These are phyloP conservation scores for Pyricularia grisea DNA, from an alignment of 2,329 filamentous ascomycete species.

Conservation along the genomic window DNA sequence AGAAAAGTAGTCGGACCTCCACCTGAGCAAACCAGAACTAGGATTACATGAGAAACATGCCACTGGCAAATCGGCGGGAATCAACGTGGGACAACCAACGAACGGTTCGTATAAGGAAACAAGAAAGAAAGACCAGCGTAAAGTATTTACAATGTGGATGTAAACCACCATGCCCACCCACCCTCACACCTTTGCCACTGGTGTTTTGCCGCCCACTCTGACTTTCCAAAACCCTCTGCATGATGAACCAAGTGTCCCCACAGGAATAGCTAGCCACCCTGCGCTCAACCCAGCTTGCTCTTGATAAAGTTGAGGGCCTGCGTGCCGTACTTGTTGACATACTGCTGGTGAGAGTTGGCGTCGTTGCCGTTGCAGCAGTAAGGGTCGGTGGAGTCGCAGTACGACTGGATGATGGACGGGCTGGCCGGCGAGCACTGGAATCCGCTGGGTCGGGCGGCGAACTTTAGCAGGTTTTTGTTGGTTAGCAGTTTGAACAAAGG, in stretches of 20 bases:
- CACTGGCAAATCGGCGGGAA: too few relatives aligned
- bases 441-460: constrained; percentile 47
- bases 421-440: constrained; percentile 45
- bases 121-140: too few relatives aligned
- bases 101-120: too few relatives aligned
- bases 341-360: constrained; percentile 50
- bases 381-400: constrained; percentile 54
- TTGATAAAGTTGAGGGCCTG: constrained; percentile 52
- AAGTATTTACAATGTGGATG: too few relatives aligned
- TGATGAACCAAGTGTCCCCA: not conserved
- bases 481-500: not conserved
- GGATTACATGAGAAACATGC: too few relatives aligned
- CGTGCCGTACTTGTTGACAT: constrained; percentile 52
- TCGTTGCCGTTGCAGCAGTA: constrained; percentile 54
- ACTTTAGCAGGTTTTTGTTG: constrained; percentile 27
- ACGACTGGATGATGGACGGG: constrained; percentile 46
- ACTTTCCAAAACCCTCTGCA: too few relatives aligned
- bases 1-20: too few relatives aligned
- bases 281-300: constrained; percentile 12
- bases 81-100: too few relatives aligned
- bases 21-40: too few relatives aligned
- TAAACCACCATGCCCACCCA: too few relatives aligned
- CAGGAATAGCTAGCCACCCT: not conserved
- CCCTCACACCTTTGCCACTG: too few relatives aligned
- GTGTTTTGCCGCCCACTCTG: too few relatives aligned